These are phyloP conservation scores for Trifolium dubium DNA, from an alignment of 306 rosid genomes.

Conservation along the genomic window DNA sequence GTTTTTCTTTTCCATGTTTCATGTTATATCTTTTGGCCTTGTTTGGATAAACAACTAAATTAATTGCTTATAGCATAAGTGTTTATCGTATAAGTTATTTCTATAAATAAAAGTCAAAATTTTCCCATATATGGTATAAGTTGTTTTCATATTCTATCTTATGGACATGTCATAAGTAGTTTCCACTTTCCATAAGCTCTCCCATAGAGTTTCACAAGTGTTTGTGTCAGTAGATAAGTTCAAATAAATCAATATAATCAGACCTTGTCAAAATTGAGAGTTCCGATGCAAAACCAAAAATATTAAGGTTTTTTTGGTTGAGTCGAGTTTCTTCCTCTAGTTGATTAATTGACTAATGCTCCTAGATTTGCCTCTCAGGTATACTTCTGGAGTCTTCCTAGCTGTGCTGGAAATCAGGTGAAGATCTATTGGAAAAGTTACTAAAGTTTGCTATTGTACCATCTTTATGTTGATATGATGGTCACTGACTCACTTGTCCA, in stretches of 20 bases:
- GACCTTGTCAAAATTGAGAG: background rate
- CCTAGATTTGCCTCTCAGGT: constrained; percentile 57
- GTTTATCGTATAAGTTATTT: background rate
- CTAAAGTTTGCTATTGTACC: constrained; percentile 14
- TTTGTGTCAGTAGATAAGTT: background rate
- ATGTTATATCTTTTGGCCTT: background rate
- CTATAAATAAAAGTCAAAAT: background rate
- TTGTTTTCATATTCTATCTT: background rate
- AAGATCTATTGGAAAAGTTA: constrained; percentile 29
- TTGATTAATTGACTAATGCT: constrained; percentile 2
- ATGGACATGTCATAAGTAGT: background rate
- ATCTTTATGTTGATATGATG: constrained; percentile 38
- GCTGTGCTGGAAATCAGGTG: constrained; percentile 98
- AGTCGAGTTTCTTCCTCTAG: background rate
- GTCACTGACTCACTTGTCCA: background rate
- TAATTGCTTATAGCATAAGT: background rate
- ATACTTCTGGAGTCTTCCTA: constrained; percentile 98
- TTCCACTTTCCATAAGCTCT: background rate
- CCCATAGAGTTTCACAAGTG: background rate
- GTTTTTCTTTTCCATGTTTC: background rate
- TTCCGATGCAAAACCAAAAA: background rate
- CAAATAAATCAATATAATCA: background rate
- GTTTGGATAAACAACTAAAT: background rate
- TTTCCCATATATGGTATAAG: too few species aligned
- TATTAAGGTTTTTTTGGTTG: constrained; percentile 8